Percentiles rank a stretch among this genome's conserved stretches.
Evolutionary conservation across 495 filamentous ascomycete species (phyloP).

Genomic region (Aspergillus diversus): DNA sequence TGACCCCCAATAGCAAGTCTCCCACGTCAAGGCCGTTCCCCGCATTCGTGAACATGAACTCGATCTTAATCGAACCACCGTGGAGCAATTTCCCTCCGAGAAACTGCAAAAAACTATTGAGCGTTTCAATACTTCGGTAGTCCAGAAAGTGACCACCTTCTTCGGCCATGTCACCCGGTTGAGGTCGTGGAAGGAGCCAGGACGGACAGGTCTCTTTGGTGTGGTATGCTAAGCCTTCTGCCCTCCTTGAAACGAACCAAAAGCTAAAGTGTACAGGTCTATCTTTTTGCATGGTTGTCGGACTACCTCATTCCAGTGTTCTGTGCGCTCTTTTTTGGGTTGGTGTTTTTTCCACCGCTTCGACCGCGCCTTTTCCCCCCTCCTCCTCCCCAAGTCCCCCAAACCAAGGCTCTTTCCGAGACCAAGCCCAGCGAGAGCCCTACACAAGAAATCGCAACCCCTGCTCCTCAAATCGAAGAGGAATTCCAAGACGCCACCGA

Average conservation of each 20-base stretch:
- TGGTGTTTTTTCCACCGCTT: slow-evolving; percentile 53
- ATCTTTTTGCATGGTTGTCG: slow-evolving; percentile 73
- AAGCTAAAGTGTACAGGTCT: slow-evolving; percentile 50
- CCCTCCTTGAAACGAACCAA: background rate
- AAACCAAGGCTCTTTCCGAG: slow-evolving; percentile 13
- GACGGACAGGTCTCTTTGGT: slow-evolving; percentile 70
- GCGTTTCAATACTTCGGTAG: slow-evolving; percentile 80
- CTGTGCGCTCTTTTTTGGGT: slow-evolving; percentile 57
- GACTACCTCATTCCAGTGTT: slow-evolving; percentile 68
- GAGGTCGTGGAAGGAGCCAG: slow-evolving; percentile 78
- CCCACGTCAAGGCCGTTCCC: slow-evolving; percentile 74
- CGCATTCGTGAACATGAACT: slow-evolving; percentile 56
- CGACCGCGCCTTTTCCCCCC: background rate
- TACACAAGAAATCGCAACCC: background rate
- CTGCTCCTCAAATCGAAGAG: background rate
- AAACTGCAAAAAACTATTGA: slow-evolving; percentile 80
- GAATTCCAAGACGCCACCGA: background rate
- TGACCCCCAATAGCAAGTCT: slow-evolving; percentile 68
- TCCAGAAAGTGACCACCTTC: slow-evolving; percentile 64
- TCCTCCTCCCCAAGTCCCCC: background rate
- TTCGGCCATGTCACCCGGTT: slow-evolving; percentile 76
- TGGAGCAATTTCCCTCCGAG: slow-evolving; percentile 86
- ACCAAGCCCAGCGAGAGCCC: background rate
- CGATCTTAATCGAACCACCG: slow-evolving; percentile 80
- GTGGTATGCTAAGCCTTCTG: slow-evolving; percentile 52